Evolutionary conservation across 139 green algal species (phyloP), one percentile per base, ranked within the genome.

Genomic region (Pedinophyceae sp.): DNA sequence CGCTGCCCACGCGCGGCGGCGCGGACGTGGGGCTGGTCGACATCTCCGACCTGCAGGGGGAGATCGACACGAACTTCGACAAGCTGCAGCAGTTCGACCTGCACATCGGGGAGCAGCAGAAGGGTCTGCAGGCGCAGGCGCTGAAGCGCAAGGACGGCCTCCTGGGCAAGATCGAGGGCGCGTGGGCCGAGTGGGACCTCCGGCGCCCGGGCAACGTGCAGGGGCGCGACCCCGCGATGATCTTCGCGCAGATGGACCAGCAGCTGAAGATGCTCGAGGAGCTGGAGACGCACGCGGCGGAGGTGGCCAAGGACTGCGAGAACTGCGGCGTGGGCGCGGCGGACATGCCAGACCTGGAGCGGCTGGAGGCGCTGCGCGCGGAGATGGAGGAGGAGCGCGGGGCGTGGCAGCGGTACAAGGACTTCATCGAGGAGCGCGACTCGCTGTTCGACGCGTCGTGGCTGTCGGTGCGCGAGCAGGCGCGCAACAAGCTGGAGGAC

Each of bases 201-300:
- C 10, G 10, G 34, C 34, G 34, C 10, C 34, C 34, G 34, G 10
- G 34, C 10, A 13, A 43, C 10, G 67, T 68, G 13, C 75, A 74
- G 17, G 58, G 58, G 38, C 78, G 74, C 30, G 79, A 86, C 57
- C 67, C 74, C 4, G 59, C 61, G 4, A 49, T 85, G 29, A 66
- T 83, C 38, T 62, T 87, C 34, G 55, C 56, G 18, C 72, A 79
- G 53, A 74, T 89, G 19, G 70, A 85, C 54, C 76, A 82, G 48
- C 68, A 61, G 30, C 28, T 29, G 18, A 30, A 26, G 5, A 45
- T 27, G 27, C 47, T 70, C 20, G 45, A 39, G 22, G 67, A 75
- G 26, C 50, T 75, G 18, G 4, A 34, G 41, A 43, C 34, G 39
- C 70, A 83, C 50, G 70, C 58, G 24, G 63, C 65, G 3, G 67